These are phyloP conservation scores for Sphaerostilbella broomeana DNA, from an alignment of 2,329 filamentous ascomycete species.

Conservation along the genomic window DNA sequence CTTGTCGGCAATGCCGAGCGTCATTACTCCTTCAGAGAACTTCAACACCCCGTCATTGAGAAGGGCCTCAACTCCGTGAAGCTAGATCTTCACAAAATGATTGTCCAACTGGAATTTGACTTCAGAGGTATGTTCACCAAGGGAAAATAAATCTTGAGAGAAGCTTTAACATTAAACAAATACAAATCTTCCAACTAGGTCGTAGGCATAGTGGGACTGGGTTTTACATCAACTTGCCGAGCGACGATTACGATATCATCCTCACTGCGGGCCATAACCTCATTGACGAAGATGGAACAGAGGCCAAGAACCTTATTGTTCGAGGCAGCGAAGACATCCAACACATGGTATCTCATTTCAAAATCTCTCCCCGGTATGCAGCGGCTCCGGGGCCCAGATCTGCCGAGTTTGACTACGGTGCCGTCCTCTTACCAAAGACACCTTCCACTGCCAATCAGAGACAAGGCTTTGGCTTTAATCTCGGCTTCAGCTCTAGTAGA, in stretches of 20 bases:
- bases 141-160: too few species aligned
- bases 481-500: not conserved
- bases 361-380: slow-evolving; percentile 2
- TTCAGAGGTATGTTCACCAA: slow-evolving; percentile 4
- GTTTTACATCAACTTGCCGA: slow-evolving; percentile 8
- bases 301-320: not conserved
- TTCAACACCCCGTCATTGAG: not conserved
- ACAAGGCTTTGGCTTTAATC: slow-evolving; percentile 5
- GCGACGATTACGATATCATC: slow-evolving; percentile 1
- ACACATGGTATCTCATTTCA: not conserved
- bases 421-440: not conserved
- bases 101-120: slow-evolving; percentile 3
- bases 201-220: not conserved
- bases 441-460: not conserved
- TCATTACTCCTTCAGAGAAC: too few species aligned
- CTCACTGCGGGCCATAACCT: slow-evolving; percentile 8
- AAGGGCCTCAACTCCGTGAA: not conserved
- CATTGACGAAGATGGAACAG: not conserved
- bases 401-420: slow-evolving; percentile 4
- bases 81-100: not conserved
- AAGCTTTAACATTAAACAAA: not conserved
- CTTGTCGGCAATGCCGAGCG: too few species aligned
- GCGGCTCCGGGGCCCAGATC: not conserved
- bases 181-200: too few species aligned
- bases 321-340: not conserved